These are phyloP conservation scores for Cladobotryum mycophilum DNA, from an alignment of 2,329 filamentous ascomycete species.

Conservation along the genomic window DNA sequence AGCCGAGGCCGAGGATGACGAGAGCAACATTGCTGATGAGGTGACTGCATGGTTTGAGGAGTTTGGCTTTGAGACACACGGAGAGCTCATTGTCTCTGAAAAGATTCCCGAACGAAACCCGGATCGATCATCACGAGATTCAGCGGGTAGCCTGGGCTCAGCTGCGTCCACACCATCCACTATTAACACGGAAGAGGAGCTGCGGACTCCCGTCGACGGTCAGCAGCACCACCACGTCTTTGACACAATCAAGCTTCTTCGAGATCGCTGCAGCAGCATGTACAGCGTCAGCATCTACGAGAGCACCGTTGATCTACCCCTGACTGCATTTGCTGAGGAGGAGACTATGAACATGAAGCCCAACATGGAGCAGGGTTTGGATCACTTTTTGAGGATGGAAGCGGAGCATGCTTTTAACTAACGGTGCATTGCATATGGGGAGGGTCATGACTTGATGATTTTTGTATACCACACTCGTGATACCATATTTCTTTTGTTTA, in stretches of 20 bases:
- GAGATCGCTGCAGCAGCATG: slow-evolving; percentile 13
- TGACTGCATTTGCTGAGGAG: background rate
- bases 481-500: background rate
- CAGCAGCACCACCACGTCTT: slow-evolving; percentile 9
- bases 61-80: slow-evolving; percentile 40
- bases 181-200: slow-evolving; percentile 26
- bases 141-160: slow-evolving; percentile 10
- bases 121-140: slow-evolving; percentile 18
- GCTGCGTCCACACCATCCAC: slow-evolving; percentile 23
- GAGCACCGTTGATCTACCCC: slow-evolving; percentile 2
- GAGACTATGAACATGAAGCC: slow-evolving; percentile 1
- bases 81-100: slow-evolving; percentile 30
- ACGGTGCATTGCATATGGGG: slow-evolving; percentile 16
- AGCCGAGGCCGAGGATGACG: slow-evolving; percentile 39
- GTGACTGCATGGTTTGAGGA: slow-evolving; percentile 46
- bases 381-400: slow-evolving; percentile 53
- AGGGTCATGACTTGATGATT: background rate
- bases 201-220: slow-evolving; percentile 31
- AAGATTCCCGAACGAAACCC: slow-evolving; percentile 12
- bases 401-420: slow-evolving; percentile 38
- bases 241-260: slow-evolving; percentile 29
- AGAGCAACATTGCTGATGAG: slow-evolving; percentile 34
- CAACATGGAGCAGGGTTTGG: slow-evolving; percentile 45
- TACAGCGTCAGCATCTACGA: slow-evolving; percentile 9
- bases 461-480: background rate